Evolutionary conservation across 2,329 filamentous ascomycete species (phyloP), one percentile per base, ranked within the genome.

Genomic region (Beauveria scarabaeidicola): DNA sequence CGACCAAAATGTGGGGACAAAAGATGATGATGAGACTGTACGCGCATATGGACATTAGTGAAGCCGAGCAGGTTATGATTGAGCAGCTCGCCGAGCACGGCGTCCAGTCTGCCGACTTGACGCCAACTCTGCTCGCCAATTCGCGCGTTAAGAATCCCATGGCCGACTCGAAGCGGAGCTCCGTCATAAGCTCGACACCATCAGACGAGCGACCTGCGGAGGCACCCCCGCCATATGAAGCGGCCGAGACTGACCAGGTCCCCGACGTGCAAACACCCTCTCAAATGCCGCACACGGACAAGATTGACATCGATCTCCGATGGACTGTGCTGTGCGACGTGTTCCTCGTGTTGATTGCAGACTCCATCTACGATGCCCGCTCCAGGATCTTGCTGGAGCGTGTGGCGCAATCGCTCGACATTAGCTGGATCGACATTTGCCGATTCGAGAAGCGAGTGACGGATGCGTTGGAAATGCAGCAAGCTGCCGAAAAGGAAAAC

Each of bases 21-120:
- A 95, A 95, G 76, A 96, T 96, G 82, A 99, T 99, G 92, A 85
- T 97, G 62, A 85, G 93, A 25, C 73, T 99, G 13, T 99, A 97
- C 72, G 78, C 85, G 13, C 94, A 99, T 73, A 99, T 99, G 94
- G 94, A 99, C 62, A 95, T 99, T 68, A 91, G 87, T 68, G 79
- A 87, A 23, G 87, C 84, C 15, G 94, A 99, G 74, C 94, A 99
- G 77, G 80, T 99, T 72, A 99, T 99, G 94, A 97, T 99, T 65
- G 94, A 99, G 75, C 94, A 99, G 73, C 79, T 99, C 61, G 88
- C 90, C 13, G 89, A 94, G 61, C 94, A 99, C 74, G 94, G 93
- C 5, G 91, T 99, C 7, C 80, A 91, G 63, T 88, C 94, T 0
- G 78, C 79, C 48, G 94, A 99, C 71, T 78, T 99, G 61, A 92